Base-by-base conservation (phyloP, 805 yeast species). In the Nakazawaea ambrosiae region DNA sequence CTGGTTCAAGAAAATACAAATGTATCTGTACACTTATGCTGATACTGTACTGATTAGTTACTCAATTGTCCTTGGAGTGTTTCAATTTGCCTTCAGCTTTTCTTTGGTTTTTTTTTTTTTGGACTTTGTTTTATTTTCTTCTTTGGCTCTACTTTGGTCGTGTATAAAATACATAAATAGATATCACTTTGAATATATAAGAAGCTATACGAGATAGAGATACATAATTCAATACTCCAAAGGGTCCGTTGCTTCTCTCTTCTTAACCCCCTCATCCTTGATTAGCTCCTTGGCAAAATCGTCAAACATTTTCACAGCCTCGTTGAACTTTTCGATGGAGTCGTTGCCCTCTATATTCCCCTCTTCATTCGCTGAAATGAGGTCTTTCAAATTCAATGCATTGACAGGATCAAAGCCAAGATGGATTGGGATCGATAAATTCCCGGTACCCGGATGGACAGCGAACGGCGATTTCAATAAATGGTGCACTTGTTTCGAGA, bases 381-480 rank as follows among this genome's bases (percentile, higher is more conserved):
- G 58, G 27, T 64, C 63, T 35, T 75, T 62, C 41, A 89, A 63
- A 44, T 78, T 84, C 14, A 97, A 97, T 2, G 95, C 89, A 10
- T 63, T 65, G 45, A 72, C 70, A 2, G 97, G 97, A 49, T 81
- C 77, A 52, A 90, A 92, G 4, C 76, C 76, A 27, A 61, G 53
- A 48, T 75, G 77, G 45, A 75, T 81, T 0, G 97, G 96, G 6
- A 92, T 96, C 73, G 97, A 92, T 3, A 92, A 84, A 50, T 85
- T 82, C 6, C 96, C 96, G 0, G 98, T 92, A 2, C 87, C 80
- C 2, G 98, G 98, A 57, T 92, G 98, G 30, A 92, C 79, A 64
- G 97, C 90, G 57, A 92, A 92, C 14, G 98, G 98, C 1, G 97
- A 84, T 55, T 92, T 92, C 49, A 92, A 71, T 60, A 92, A 78